These are phyloP conservation scores for Globisporangium rhizosaccharum DNA, from an alignment of 352 stramenopile species.

Conservation along the genomic window DNA sequence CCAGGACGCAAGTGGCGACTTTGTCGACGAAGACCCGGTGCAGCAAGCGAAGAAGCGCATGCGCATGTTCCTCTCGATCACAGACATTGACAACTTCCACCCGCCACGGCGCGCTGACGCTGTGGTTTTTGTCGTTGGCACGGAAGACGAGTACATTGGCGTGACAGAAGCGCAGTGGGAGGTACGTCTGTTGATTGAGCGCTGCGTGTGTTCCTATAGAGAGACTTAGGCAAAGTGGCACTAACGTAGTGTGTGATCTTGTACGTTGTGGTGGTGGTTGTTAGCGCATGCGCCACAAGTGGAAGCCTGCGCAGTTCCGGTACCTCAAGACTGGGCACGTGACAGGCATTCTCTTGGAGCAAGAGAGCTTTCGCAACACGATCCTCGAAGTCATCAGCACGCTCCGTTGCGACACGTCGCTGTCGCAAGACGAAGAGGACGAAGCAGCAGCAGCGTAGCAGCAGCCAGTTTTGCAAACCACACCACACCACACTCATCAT, in stretches of 20 bases:
- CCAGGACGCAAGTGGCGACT: constrained; percentile 1
- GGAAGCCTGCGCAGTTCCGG: constrained; percentile 47
- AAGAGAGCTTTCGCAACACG: constrained; percentile 59
- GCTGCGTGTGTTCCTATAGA: not conserved
- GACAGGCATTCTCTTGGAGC: constrained; percentile 73
- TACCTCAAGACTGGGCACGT: constrained; percentile 71
- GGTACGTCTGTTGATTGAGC: constrained; percentile 12
- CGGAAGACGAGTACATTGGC: constrained; percentile 77
- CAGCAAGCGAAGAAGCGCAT: constrained; percentile 74
- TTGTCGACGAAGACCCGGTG: constrained; percentile 42
- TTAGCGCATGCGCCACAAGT: constrained; percentile 52
- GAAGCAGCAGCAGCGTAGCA: not conserved
- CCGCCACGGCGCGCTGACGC: constrained; percentile 57
- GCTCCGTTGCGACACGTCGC: constrained; percentile 10
- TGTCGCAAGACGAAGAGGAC: not conserved
- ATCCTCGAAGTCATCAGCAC: constrained; percentile 56
- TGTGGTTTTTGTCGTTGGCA: constrained; percentile 69
- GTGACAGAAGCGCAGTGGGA: constrained; percentile 53
- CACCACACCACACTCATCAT: not conserved
- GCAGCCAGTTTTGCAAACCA: not conserved
- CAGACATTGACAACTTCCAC: constrained; percentile 79
- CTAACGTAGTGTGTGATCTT: not conserved
- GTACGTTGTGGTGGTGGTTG: not conserved
- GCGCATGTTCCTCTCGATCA: constrained; percentile 74
- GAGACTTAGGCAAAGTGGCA: not conserved